Conservation (phyloP, 1,139 yeast genomes). For the Candida neerlandica region DNA sequence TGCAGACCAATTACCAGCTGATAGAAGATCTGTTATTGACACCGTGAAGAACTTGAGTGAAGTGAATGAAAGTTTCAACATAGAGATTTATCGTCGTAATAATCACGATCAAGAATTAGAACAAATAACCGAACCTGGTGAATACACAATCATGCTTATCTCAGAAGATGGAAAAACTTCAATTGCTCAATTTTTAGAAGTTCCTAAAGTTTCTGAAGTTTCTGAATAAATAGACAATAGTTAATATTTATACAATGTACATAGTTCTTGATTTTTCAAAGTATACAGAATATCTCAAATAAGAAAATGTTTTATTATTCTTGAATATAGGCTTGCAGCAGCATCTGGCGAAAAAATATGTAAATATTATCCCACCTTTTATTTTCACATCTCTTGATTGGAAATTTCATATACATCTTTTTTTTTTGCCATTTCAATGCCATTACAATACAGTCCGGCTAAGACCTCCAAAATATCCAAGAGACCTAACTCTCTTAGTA, state of each 20-base stretch:
- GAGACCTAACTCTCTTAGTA: constrained; percentile 17
- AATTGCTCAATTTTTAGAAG: constrained; percentile 12
- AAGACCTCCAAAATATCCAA: constrained; percentile 36
- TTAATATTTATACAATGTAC: background rate
- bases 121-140: constrained; percentile 30
- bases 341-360: no score
- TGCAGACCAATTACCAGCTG: constrained; percentile 29
- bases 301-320: background rate
- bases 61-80: constrained; percentile 13
- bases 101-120: constrained; percentile 19
- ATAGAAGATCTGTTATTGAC: constrained; percentile 26
- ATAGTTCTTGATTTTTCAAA: background rate
- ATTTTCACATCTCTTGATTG: background rate
- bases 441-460: constrained; percentile 43
- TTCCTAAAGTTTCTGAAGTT: constrained; percentile 13
- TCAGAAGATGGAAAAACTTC: constrained; percentile 24
- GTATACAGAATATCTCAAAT: no score
- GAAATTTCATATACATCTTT: background rate
- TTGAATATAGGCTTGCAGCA: background rate
- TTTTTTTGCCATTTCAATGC: constrained; percentile 8
- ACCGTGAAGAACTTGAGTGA: constrained; percentile 35
- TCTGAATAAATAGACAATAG: constrained; percentile 8
- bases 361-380: no score
- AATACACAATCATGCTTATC: constrained; percentile 31
- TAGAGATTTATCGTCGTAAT: constrained; percentile 15